A percentile compares a stretch with the other conserved stretches of the same genome.
phyloP scores from a whole-genome alignment of 2,329 filamentous ascomycete genomes.

The Colletotrichum horii region DNA sequence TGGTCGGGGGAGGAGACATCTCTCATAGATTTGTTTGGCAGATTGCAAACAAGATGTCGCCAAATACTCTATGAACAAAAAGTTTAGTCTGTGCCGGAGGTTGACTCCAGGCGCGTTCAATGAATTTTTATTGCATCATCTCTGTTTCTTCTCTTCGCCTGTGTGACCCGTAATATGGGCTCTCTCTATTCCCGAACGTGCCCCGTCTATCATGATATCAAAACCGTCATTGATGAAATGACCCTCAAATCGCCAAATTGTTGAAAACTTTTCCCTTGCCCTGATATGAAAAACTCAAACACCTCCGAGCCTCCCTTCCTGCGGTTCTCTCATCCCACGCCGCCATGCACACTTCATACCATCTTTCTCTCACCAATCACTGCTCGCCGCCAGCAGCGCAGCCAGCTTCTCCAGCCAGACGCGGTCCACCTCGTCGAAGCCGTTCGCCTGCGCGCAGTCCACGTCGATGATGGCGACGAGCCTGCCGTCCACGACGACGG shows the following conservation, averaged over 20 bases:
- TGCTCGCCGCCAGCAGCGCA: slow-evolving; percentile 60
- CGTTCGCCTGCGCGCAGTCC: slow-evolving; percentile 71
- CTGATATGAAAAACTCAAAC: background rate
- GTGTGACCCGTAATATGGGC: background rate
- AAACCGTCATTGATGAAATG: background rate
- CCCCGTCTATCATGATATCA: background rate
- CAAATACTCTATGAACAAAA: background rate
- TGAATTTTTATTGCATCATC: slow-evolving; percentile 2
- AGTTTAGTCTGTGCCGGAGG: background rate
- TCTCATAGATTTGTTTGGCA: background rate
- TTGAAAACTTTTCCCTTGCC: background rate
- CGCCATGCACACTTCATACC: background rate
- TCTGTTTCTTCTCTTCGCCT: background rate
- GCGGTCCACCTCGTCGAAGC: slow-evolving; percentile 74
- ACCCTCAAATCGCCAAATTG: background rate
- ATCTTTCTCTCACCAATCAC: slow-evolving; percentile 62
- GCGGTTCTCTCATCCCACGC: background rate
- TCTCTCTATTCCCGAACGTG: background rate
- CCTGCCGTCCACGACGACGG: slow-evolving; percentile 57
- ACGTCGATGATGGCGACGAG: slow-evolving; percentile 80
- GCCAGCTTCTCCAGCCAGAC: slow-evolving; percentile 71
- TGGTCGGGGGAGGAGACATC: background rate
- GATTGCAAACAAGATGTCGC: background rate
- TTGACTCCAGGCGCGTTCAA: slow-evolving; percentile 8
- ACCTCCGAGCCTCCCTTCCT: background rate